Conservation (phyloP, 2,329 filamentous ascomycete species). For the Emydomyces testavorans region DNA sequence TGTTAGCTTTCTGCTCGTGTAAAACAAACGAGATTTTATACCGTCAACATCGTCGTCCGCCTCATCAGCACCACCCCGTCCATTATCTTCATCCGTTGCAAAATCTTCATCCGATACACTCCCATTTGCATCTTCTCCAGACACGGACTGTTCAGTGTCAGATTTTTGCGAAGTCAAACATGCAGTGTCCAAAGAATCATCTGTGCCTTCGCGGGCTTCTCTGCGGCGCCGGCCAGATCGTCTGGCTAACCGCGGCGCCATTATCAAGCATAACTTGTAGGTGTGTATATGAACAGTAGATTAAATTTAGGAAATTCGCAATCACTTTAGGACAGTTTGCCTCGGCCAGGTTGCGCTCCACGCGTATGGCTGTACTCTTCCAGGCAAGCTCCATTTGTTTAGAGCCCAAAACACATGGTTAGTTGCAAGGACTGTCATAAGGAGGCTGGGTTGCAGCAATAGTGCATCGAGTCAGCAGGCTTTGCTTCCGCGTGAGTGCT, state of each 20-base stretch:
- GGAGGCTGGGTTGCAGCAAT: too few species aligned
- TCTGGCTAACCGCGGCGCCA: slow-evolving; percentile 19
- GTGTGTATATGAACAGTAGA: neutral
- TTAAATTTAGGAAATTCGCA: too few species aligned
- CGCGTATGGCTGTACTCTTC: too few species aligned
- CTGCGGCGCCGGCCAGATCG: slow-evolving; percentile 28
- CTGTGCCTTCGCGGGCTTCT: slow-evolving; percentile 25
- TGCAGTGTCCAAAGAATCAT: slow-evolving; percentile 28
- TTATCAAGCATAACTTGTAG: neutral
- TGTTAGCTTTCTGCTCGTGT: neutral
- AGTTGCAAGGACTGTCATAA: too few species aligned
- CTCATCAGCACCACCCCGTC: slow-evolving; percentile 11
- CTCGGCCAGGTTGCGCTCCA: too few species aligned
- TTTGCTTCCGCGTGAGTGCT: too few species aligned
- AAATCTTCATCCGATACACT: slow-evolving; percentile 30
- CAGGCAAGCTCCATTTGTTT: too few species aligned
- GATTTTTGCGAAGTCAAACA: slow-evolving; percentile 23
- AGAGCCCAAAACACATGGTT: too few species aligned
- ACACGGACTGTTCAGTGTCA: slow-evolving; percentile 12
- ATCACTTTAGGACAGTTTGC: too few species aligned
- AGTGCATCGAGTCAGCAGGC: too few species aligned
- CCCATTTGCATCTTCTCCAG: slow-evolving; percentile 13
- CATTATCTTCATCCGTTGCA: slow-evolving; percentile 18
- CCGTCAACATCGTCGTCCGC: slow-evolving; percentile 7
- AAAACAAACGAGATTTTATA: neutral